Conservation (phyloP, 768 basidiomycete genomes). For the Collybia sp. region DNA sequence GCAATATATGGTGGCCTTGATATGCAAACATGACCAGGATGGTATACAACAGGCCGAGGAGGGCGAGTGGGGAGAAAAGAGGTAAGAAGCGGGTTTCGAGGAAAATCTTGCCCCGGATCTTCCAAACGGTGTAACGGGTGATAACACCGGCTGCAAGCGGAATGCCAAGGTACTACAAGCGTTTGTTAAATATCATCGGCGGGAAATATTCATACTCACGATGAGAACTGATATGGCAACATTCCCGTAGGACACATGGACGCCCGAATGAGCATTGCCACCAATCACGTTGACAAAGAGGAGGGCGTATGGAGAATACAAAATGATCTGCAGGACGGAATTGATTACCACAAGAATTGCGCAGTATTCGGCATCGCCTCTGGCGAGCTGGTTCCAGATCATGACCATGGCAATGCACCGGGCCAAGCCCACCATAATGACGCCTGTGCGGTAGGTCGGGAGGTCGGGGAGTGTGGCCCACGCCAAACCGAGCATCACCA, state of each 20-base stretch:
- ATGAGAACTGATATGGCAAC: constrained; percentile 69
- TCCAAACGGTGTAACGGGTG: constrained; percentile 58
- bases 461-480: constrained; percentile 86
- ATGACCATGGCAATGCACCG: constrained; percentile 73
- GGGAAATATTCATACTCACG: too few relatives aligned
- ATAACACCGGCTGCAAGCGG: constrained; percentile 66
- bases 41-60: constrained; percentile 78
- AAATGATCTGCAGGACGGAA: constrained; percentile 69
- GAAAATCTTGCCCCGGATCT: constrained; percentile 35
- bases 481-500: constrained; percentile 80
- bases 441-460: constrained; percentile 75
- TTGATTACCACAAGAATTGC: constrained; percentile 81
- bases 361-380: constrained; percentile 67
- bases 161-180: constrained; percentile 73
- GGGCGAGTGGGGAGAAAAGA: constrained; percentile 60
- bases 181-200: too few relatives aligned
- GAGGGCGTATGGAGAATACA: constrained; percentile 71
- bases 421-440: constrained; percentile 79
- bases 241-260: constrained; percentile 51
- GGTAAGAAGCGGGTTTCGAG: too few relatives aligned
- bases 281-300: constrained; percentile 74
- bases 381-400: constrained; percentile 74
- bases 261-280: constrained; percentile 24
- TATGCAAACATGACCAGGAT: constrained; percentile 73
- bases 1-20: constrained; percentile 63